Evolutionary conservation across 345 rosid genomes (phyloP), one percentile per base, ranked within the genome.

Genomic region (Gossypium herbaceum): DNA sequence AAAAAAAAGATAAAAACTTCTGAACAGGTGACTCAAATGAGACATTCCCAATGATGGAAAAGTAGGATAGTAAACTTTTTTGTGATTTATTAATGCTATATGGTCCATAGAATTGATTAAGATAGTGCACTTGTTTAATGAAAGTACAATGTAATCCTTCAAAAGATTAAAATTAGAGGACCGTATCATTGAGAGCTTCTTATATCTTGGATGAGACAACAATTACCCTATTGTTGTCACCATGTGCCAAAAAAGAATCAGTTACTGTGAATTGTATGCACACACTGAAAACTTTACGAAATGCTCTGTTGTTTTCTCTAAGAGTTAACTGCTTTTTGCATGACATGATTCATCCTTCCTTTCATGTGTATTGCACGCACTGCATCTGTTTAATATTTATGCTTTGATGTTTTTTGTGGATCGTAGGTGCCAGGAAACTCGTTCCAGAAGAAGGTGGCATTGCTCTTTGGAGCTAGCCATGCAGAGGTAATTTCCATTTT

Each of bases 401-500:
- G 16, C 29, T 24, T 61, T 9, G 47, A 48, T 43, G 11, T 56
- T 57, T 39, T 43, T 12, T 57, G 44, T 80, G 59, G 58, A 61
- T 25, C 76, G 41, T 91, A 96, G 99, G 94, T 82, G 81, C 92
- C 78, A 48, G 99, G 99, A 71, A 96, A 96, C 83, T 96, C 99
- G 45, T 96, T 92, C 84, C 99, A 90, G 82, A 93, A 96, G 86
- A 96, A 92, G 84, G 90, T 85, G 64, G 91, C 98, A 22, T 73
- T 89, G 73, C 89, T 96, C 77, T 88, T 96, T 81, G 99, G 99
- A 55, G 75, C 87, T 64, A 89, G 85, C 76, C 93, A 89, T 68
- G 86, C 72, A 51, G 97, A 95, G 95, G 99, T 93, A 86, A 88
- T 75, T 81, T 27, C 43, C 69, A 68, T 12, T 66, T n/a, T 74